Conservation (phyloP, 2,329 filamentous ascomycete species). For the Coniochaeta ligniaria region DNA sequence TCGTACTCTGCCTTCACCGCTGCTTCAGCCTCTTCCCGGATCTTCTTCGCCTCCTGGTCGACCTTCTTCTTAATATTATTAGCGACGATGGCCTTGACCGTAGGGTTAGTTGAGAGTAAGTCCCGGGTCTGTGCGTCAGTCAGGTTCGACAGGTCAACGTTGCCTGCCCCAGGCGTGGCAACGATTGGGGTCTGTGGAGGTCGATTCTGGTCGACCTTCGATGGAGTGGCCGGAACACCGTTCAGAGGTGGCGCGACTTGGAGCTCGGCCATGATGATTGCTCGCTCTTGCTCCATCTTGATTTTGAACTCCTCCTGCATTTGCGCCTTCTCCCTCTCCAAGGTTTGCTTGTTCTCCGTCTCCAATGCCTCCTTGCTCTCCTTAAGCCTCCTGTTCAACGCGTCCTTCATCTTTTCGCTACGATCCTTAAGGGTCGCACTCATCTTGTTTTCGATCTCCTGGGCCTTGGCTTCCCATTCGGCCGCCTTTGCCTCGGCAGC, state of each 20-base stretch:
- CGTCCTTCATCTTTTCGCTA: constrained; percentile 62
- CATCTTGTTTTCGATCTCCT: constrained; percentile 57
- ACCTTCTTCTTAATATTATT: constrained; percentile 65
- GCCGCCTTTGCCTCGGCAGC: constrained; percentile 53
- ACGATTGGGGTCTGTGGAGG: constrained; percentile 27
- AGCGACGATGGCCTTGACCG: constrained; percentile 50
- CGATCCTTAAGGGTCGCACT: constrained; percentile 55
- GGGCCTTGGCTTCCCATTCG: constrained; percentile 57
- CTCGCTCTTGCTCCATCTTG: constrained; percentile 54
- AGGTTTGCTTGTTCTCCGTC: constrained; percentile 50
- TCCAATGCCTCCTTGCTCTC: constrained; percentile 52
- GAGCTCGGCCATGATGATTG: constrained; percentile 53
- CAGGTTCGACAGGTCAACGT: constrained; percentile 38
- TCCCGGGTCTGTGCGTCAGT: constrained; percentile 49
- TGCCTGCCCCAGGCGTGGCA: constrained; percentile 21
- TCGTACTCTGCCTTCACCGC: constrained; percentile 40
- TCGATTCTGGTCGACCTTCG: constrained; percentile 13
- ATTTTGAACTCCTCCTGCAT: constrained; percentile 36
- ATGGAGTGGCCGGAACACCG: constrained; percentile 16
- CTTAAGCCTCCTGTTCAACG: constrained; percentile 62
- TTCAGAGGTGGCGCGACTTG: constrained; percentile 17
- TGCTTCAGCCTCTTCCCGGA: constrained; percentile 46
- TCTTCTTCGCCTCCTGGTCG: constrained; percentile 54
- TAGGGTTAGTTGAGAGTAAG: constrained; percentile 48
- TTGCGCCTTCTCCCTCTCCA: constrained; percentile 48